These are phyloP conservation scores for Thraustotheca clavata DNA, from an alignment of 352 stramenopile genomes.

Conservation along the genomic window DNA sequence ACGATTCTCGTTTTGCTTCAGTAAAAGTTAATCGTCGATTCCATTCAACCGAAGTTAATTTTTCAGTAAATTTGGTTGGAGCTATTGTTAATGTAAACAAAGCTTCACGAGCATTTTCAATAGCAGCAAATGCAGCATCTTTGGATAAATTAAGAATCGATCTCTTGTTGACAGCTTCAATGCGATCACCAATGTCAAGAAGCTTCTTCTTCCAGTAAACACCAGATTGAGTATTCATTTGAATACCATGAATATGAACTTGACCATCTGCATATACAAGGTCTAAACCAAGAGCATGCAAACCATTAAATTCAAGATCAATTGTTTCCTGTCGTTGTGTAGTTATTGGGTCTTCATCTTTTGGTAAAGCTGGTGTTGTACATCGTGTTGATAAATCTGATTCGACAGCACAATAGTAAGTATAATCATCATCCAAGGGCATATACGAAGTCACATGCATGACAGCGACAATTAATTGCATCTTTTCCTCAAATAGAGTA, in stretches of 20 bases:
- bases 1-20: constrained; percentile 31
- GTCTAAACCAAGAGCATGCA: constrained; percentile 60
- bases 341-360: constrained; percentile 21
- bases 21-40: constrained; percentile 76
- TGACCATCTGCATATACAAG: constrained; percentile 68
- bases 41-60: constrained; percentile 54
- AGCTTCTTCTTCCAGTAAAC: constrained; percentile 50
- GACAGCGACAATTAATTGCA: constrained; percentile 58
- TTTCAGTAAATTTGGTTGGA: not conserved
- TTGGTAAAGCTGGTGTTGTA: constrained; percentile 54
- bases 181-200: constrained; percentile 66
- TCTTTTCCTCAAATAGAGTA: constrained; percentile 49
- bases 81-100: not conserved
- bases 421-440: constrained; percentile 37
- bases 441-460: constrained; percentile 66
- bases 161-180: constrained; percentile 65
- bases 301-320: constrained; percentile 37
- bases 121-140: constrained; percentile 67
- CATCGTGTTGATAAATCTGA: constrained; percentile 70
- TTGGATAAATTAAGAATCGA: constrained; percentile 78
- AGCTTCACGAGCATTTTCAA: constrained; percentile 42
- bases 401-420: constrained; percentile 77
- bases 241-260: constrained; percentile 67
- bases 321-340: not conserved
- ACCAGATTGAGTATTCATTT: constrained; percentile 54